Percentiles rank a stretch among this genome's conserved stretches.
Conservation (phyloP, 2,329 filamentous ascomycete genomes). For the Fusarium sp. region DNA sequence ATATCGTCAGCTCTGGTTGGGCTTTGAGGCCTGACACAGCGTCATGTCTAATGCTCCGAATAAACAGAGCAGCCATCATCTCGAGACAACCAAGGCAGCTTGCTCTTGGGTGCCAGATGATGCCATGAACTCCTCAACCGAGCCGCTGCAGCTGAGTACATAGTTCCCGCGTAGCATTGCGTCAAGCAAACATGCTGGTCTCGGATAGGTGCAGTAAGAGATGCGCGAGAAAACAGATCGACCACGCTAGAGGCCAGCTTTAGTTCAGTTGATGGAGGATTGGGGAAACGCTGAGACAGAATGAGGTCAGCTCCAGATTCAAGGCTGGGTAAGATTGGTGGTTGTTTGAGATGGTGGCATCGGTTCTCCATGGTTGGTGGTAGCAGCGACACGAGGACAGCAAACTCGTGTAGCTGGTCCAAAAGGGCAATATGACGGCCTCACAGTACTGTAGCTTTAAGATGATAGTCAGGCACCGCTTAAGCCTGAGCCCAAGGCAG, state of each 20-base stretch:
- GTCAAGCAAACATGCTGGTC: conserved; percentile 39
- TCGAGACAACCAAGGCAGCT: conserved; percentile 5
- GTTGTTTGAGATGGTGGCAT: conserved; percentile 19
- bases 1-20: neutral
- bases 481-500: neutral
- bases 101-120: conserved; percentile 4
- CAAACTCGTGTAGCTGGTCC: conserved; percentile 21
- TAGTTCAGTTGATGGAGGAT: conserved; percentile 20
- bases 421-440: conserved; percentile 18
- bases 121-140: conserved; percentile 25
- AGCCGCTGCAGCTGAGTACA: conserved; percentile 13
- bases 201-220: conserved; percentile 39
- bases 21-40: conserved; percentile 35
- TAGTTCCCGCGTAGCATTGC: conserved; percentile 34
- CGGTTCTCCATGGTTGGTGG: conserved; percentile 15
- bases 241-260: conserved; percentile 29
- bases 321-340: conserved; percentile 19
- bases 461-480: conserved; percentile 27
- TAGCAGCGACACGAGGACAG: conserved; percentile 16
- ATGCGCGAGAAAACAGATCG: conserved; percentile 35
- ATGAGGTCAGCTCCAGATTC: conserved; percentile 36
- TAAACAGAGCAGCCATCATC: conserved; percentile 7
- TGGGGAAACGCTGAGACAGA: conserved; percentile 25
- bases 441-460: neutral
- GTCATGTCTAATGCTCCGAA: neutral